Percentiles rank a stretch among this genome's conserved stretches.
Evolutionary conservation across 2,329 filamentous ascomycete genomes (phyloP).

Genomic region (Penicillium polonicum): DNA sequence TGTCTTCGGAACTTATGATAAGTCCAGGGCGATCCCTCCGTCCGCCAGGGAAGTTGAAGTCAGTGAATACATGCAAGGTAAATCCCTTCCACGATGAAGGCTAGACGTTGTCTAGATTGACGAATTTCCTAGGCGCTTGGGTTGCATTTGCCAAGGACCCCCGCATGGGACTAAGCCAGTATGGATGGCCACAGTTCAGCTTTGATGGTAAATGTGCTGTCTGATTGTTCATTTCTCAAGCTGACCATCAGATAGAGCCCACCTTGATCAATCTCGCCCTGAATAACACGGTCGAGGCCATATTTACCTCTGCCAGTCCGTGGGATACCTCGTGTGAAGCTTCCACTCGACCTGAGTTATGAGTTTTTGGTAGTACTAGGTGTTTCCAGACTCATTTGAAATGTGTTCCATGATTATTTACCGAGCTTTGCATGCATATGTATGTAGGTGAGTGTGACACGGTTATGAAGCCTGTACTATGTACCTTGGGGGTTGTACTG

Average conservation of each 20-base stretch:
- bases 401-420: neutral
- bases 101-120: neutral
- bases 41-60: slow-evolving; percentile 5
- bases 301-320: neutral
- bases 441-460: neutral
- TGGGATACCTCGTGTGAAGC: neutral
- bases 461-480: neutral
- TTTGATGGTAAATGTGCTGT: neutral
- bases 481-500: neutral
- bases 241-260: neutral
- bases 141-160: slow-evolving; percentile 12
- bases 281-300: neutral
- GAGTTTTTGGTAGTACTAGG: neutral
- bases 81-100: neutral
- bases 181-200: slow-evolving; percentile 3
- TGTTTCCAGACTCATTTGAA: neutral
- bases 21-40: neutral
- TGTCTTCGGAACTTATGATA: slow-evolving; percentile 14
- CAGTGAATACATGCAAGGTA: slow-evolving; percentile 16
- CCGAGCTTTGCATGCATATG: neutral
- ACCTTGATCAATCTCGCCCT: slow-evolving; percentile 2
- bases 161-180: neutral
- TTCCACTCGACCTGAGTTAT: neutral
- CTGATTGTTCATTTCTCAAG: too few relatives aligned
- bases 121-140: slow-evolving; percentile 1